Evolutionary conservation across 2,329 filamentous ascomycete species (phyloP).

Genomic region (Fusarium sp.): DNA sequence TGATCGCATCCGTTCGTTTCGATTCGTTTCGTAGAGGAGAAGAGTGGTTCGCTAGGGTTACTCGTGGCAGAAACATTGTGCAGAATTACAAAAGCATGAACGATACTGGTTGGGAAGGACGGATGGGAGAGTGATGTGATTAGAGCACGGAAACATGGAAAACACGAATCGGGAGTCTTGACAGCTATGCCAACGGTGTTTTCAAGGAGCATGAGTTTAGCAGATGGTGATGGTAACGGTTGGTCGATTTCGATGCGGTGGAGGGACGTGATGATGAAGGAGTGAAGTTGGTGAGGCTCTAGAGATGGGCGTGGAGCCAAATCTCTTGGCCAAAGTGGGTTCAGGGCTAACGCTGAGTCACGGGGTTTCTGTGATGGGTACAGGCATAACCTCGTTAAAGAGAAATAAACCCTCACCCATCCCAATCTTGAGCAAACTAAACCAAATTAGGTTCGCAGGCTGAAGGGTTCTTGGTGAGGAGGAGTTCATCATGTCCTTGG

Average conservation of each 20-base stretch:
- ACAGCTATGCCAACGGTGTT: background rate
- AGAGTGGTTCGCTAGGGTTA: background rate
- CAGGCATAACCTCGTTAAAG: constrained; percentile 21
- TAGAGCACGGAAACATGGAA: background rate
- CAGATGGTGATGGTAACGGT: background rate
- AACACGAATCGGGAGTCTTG: background rate
- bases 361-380: background rate
- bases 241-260: background rate
- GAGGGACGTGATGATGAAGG: constrained; percentile 36
- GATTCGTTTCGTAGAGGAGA: background rate
- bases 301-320: constrained; percentile 19
- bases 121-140: background rate
- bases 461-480: background rate
- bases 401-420: background rate
- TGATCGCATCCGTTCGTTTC: background rate
- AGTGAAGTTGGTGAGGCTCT: constrained; percentile 32
- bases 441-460: constrained; percentile 8
- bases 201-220: background rate
- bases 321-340: constrained; percentile 26
- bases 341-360: constrained; percentile 15
- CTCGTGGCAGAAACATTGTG: background rate
- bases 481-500: background rate
- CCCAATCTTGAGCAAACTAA: constrained; percentile 5
- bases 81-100: background rate
- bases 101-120: background rate